A percentile compares a stretch with the other conserved stretches of the same genome.
Evolutionary conservation across 2,329 filamentous ascomycete species (phyloP).

Genomic region (Colletotrichum musicola): DNA sequence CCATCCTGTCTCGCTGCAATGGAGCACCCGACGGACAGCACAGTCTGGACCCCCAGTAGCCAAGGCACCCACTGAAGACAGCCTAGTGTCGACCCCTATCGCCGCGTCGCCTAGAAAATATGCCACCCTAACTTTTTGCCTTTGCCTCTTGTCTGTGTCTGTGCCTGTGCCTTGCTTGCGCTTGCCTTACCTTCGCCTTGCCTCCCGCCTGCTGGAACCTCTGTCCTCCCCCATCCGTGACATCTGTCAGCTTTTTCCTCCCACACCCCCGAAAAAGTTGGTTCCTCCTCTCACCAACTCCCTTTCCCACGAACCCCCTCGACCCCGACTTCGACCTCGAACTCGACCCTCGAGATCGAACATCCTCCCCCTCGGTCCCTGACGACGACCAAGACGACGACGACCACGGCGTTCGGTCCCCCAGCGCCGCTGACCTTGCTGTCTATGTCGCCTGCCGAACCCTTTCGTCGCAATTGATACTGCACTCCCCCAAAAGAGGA

Average conservation of each 20-base stretch:
- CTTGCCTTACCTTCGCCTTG: not conserved
- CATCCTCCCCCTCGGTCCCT: slow-evolving; percentile 7
- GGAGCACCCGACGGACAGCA: no score
- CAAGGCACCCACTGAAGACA: no score
- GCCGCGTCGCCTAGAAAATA: slow-evolving; percentile 13
- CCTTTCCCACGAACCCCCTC: slow-evolving; percentile 28
- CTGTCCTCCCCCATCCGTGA: slow-evolving; percentile 23
- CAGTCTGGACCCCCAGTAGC: no score
- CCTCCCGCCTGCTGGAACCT: not conserved
- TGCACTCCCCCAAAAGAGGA: not conserved
- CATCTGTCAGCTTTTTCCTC: slow-evolving; percentile 38
- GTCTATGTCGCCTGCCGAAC: slow-evolving; percentile 34
- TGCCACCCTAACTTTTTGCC: slow-evolving; percentile 11
- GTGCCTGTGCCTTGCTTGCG: not conserved
- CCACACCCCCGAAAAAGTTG: slow-evolving; percentile 33
- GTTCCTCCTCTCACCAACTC: slow-evolving; percentile 18
- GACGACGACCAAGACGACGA: slow-evolving; percentile 16
- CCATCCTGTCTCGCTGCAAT: no score
- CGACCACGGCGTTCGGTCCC: slow-evolving; percentile 10
- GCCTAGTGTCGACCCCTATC: slow-evolving; percentile 18
- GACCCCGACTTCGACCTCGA: slow-evolving; percentile 5
- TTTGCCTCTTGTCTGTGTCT: slow-evolving; percentile 9
- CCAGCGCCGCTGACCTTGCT: slow-evolving; percentile 26
- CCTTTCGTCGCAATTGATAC: slow-evolving; percentile 24
- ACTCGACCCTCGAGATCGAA: slow-evolving; percentile 22